Conservation (phyloP, 139 green algal species). For the Nannochloris sp. region DNA sequence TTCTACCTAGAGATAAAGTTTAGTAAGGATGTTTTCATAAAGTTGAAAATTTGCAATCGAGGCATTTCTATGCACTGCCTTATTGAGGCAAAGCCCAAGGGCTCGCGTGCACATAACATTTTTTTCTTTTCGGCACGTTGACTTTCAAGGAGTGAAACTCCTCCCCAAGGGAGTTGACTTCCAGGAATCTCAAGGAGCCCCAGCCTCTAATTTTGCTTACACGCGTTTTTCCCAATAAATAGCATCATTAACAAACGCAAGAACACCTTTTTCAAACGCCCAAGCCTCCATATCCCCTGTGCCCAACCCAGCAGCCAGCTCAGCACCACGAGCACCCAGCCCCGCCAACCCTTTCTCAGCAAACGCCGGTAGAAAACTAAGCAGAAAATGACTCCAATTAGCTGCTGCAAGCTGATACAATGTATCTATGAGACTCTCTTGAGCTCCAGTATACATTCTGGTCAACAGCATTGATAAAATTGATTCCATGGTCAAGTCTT, state of each 20-base stretch:
- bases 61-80: no score
- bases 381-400: constrained; percentile 8
- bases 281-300: constrained; percentile 12
- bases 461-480: constrained; percentile 17
- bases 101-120: no score
- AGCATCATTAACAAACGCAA: constrained; percentile 16
- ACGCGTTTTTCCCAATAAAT: not conserved
- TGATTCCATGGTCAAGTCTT: not conserved
- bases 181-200: no score
- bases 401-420: constrained; percentile 10
- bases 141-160: no score
- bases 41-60: no score
- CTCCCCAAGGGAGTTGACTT: no score
- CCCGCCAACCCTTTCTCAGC: not conserved
- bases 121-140: no score
- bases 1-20: no score
- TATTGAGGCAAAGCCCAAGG: no score
- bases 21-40: no score
- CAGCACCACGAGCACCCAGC: not conserved
- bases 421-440: constrained; percentile 9
- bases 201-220: no score
- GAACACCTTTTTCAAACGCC: constrained; percentile 8
- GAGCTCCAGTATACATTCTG: constrained; percentile 7
- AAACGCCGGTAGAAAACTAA: constrained; percentile 1
- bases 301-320: not conserved